phyloP scores from a whole-genome alignment of 345 rosid genomes.

The Adansonia digitata region DNA sequence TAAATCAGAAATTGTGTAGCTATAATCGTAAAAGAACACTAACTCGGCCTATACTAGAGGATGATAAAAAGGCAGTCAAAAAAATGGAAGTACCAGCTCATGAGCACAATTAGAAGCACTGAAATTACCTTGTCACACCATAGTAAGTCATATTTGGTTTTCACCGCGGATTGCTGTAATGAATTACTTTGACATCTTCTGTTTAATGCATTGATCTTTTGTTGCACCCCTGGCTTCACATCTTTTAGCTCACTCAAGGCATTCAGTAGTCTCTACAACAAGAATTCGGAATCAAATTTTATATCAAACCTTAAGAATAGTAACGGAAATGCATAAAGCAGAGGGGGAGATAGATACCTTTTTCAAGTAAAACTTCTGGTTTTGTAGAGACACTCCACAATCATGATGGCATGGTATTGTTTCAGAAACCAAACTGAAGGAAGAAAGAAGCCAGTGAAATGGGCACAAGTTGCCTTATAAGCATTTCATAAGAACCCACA shows the following conservation, averaged over 20 bases:
- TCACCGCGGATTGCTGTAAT: conserved; percentile 39
- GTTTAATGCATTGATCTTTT: conserved; percentile 52
- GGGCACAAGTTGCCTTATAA: conserved; percentile 2
- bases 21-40: background rate
- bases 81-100: background rate
- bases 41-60: background rate
- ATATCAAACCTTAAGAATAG: conserved; percentile 20
- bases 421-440: conserved; percentile 77
- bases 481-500: background rate
- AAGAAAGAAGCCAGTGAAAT: conserved; percentile 16
- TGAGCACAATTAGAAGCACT: conserved; percentile 14
- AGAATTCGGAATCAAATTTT: conserved; percentile 14
- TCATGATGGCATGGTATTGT: conserved; percentile 92
- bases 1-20: background rate
- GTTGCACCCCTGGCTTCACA: conserved; percentile 74
- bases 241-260: conserved; percentile 78
- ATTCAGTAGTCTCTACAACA: conserved; percentile 54
- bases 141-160: conserved; percentile 36
- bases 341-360: conserved; percentile 39
- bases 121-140: conserved; percentile 46
- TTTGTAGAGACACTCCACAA: conserved; percentile 42
- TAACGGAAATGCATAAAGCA: background rate
- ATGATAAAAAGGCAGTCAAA: background rate
- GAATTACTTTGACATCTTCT: conserved; percentile 45
- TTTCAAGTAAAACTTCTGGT: conserved; percentile 50